Base-by-base conservation (phyloP, 306 rosid species). In the Myrica gale region DNA sequence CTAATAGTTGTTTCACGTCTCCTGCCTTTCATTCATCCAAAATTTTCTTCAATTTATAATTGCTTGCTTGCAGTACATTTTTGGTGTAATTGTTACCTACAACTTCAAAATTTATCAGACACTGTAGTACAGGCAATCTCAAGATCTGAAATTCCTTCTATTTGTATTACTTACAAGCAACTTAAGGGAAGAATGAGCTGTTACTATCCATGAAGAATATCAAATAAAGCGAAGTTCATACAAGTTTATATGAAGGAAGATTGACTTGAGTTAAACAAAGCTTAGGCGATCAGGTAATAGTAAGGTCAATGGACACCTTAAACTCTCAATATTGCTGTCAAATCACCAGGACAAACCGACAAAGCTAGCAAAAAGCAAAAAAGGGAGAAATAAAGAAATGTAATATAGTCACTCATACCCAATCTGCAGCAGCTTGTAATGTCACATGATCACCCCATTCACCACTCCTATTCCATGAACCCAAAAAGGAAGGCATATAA, bases 361-460 rank as follows among this genome's bases (percentile, higher is more conserved):
- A 65, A 71, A 83, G 73, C 41, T 79, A 68, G 82, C 32, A 65
- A 21, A 69, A 73, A 37, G 12, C 5, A 63, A 32, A 2, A 32
- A 53, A 79, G 66, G 79, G 39, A 57, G 50, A 51, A 41, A 20
- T 0, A 71, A 5, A 44, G 80, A 65, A 56, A 19, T 8, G 1
- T 53, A 9, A 5, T 10, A 77, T 50, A 75, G 71, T 60, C 76
- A 42, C 55, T 68, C 84, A 42, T 92, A 95, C 99, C 97, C 86
- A 90, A 87, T 95, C 99, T 63, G 99, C 96, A 69, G 99, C 99
- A 79, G 99, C 99, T 87, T 95, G 99, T 81, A 95, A 80, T 0
- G 99, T 95, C 60, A 95, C 97, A 78, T 95, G 99, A 81, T 95
- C 99, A 44, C 99, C 99, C 99, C 99, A 95, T 83, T 95, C 99